Conservation (phyloP, 306 rosid genomes). For the Betula pendula region DNA sequence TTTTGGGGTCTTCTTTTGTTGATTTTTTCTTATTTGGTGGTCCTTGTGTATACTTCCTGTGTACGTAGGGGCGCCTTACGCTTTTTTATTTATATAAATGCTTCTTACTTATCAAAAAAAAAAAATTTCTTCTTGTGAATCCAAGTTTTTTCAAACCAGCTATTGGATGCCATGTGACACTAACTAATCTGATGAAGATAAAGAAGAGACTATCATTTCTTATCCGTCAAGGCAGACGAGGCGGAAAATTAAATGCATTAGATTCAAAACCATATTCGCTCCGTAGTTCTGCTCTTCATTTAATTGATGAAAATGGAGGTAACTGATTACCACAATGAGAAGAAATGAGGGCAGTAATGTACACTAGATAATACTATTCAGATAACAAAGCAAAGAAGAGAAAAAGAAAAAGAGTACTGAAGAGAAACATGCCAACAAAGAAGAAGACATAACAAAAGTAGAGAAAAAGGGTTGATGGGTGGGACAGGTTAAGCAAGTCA, state of each 20-base stretch:
- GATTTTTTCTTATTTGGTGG: too few relatives aligned
- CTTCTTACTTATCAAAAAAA: too few relatives aligned
- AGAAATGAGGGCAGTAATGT: background rate
- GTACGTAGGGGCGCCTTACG: too few relatives aligned
- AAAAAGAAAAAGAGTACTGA: background rate
- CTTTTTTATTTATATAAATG: too few relatives aligned
- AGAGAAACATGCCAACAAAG: background rate
- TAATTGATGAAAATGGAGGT: background rate
- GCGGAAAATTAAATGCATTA: background rate
- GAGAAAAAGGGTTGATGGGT: background rate
- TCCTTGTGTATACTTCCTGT: too few relatives aligned
- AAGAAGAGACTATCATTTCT: background rate
- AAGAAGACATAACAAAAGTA: background rate
- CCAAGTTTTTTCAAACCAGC: too few relatives aligned
- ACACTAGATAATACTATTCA: too few relatives aligned
- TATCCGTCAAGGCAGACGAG: background rate
- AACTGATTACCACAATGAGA: background rate
- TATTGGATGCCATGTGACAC: background rate
- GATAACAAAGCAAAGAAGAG: too few relatives aligned
- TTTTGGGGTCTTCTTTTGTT: too few relatives aligned
- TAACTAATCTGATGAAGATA: background rate
- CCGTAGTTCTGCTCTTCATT: background rate
- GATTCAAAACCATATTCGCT: background rate
- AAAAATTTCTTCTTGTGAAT: too few relatives aligned
- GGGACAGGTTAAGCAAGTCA: slow-evolving; percentile 20